phyloP scores from a whole-genome alignment of 768 basidiomycete genomes.

The Russula ochroleuca region DNA sequence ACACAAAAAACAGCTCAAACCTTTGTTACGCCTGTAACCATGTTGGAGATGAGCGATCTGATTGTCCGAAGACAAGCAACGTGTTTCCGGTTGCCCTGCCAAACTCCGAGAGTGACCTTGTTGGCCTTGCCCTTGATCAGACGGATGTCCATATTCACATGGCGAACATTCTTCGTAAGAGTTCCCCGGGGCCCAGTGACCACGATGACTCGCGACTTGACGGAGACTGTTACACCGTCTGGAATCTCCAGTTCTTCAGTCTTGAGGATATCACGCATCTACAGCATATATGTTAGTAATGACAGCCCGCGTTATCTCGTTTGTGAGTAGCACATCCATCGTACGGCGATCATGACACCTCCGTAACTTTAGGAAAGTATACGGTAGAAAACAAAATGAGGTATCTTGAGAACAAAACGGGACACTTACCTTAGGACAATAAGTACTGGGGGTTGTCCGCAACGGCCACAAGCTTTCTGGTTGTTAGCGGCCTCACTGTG shows the following conservation, averaged over 20 bases:
- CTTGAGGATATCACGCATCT: slow-evolving; percentile 93
- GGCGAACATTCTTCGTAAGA: slow-evolving; percentile 86
- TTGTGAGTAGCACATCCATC: slow-evolving; percentile 40
- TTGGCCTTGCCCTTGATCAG: slow-evolving; percentile 72
- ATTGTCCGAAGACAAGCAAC: slow-evolving; percentile 97
- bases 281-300: slow-evolving; percentile 28
- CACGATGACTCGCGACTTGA: slow-evolving; percentile 89
- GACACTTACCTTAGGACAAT: slow-evolving; percentile 33
- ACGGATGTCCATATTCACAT: slow-evolving; percentile 92
- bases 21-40: slow-evolving; percentile 97
- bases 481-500: slow-evolving; percentile 20
- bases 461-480: slow-evolving; percentile 28
- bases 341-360: slow-evolving; percentile 3
- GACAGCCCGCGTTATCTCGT: slow-evolving; percentile 34
- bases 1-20: slow-evolving; percentile 37
- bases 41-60: slow-evolving; percentile 91
- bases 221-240: slow-evolving; percentile 73
- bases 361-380: background rate
- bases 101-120: slow-evolving; percentile 87
- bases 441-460: slow-evolving; percentile 34
- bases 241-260: slow-evolving; percentile 91
- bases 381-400: background rate
- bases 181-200: slow-evolving; percentile 92
- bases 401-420: slow-evolving; percentile 14
- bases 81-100: slow-evolving; percentile 98